Base-by-base conservation (phyloP, 2,329 filamentous ascomycete genomes). In the Aspergillus candidus region DNA sequence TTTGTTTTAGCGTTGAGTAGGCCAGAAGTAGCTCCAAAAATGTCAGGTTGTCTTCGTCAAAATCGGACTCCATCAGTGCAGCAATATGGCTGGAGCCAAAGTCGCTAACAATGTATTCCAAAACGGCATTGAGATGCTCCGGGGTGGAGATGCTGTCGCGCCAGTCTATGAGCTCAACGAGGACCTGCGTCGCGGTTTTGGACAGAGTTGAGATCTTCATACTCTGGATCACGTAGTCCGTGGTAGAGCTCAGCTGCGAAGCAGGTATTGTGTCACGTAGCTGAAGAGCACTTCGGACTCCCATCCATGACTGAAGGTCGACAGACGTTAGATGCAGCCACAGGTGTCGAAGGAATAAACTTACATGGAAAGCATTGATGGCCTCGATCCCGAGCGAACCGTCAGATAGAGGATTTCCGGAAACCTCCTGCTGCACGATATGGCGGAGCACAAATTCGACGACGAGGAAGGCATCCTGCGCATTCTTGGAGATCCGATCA, bases 1-100 rank as follows among this genome's bases (percentile, higher is more conserved):
- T 48, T 34, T 60, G 55, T 35, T 63, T 55, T 4, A 59, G 49
- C 2, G 57, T 57, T 29, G 66, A 53, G 47, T 66, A 70, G 31
- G 61, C 62, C 36, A 69, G 51, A 7, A 71, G 44, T 14, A 71
- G 63, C 22, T 70, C 67, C 43, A 70, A 48, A 40, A 67, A 70
- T 7, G 60, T 55, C 60, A 68, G 65, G 27, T 60, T 59, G 4
- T 70, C 67, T 8, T 59, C 51, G 17, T 63, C 67, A 38, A 62
- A 66, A 35, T 68, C 60, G 8, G 61, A 64, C 12, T 65, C 58
- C 17, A 63, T 51, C 4, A 69, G 51, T 5, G 58, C 56, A 15
- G 59, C 37, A 14, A 66, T 55, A 40, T 65, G 62, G 8, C 56
- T 45, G 29, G 62, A 57, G 4, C 66, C 66, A 31, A 56, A 48